Conservation (phyloP, 2,329 filamentous ascomycete species). For the Arthrobotrys musiformis region DNA sequence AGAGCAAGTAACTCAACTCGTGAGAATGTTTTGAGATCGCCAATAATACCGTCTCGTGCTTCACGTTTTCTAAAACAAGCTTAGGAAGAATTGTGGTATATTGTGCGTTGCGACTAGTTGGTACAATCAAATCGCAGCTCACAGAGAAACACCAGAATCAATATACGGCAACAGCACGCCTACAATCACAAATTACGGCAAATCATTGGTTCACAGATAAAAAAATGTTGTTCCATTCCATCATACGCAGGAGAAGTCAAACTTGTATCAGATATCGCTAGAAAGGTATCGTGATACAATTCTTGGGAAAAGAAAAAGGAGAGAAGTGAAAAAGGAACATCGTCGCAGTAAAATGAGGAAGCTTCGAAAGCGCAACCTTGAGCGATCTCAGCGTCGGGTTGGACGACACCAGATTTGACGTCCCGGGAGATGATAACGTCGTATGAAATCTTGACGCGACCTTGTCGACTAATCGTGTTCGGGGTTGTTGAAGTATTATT, state of each 20-base stretch:
- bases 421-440: not conserved
- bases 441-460: not conserved
- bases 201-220: not conserved
- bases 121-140: not conserved
- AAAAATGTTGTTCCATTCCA: constrained; percentile 7
- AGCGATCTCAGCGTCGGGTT: constrained; percentile 28
- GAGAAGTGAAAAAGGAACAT: not conserved
- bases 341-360: not conserved
- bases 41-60: too few relatives aligned
- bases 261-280: constrained; percentile 31
- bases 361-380: not conserved
- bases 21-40: too few relatives aligned
- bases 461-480: not conserved
- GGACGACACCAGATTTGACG: constrained; percentile 26
- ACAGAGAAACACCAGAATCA: too few relatives aligned
- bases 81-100: constrained; percentile 17
- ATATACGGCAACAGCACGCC: not conserved
- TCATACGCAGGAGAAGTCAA: not conserved
- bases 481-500: not conserved
- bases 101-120: constrained; percentile 21
- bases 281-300: constrained; percentile 24
- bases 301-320: not conserved
- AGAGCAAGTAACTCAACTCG: too few relatives aligned
- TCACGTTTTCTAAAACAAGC: not conserved
- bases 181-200: not conserved